Evolutionary conservation across 345 rosid genomes (phyloP), one percentile per base, ranked within the genome.

Genomic region (Euphorbia tirucalli): DNA sequence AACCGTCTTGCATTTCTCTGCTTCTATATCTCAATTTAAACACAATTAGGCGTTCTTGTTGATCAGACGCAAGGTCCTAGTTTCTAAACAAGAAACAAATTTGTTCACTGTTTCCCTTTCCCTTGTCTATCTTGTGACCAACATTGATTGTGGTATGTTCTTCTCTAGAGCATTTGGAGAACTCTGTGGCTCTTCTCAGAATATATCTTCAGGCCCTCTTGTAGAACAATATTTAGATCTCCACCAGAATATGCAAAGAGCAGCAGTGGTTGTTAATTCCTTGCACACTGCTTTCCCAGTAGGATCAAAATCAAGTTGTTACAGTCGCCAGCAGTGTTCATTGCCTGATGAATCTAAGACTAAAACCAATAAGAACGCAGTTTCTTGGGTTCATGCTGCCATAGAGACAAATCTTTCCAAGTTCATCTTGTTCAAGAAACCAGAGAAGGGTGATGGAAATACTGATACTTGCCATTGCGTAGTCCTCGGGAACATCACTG

Each of bases 351-450:
- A n/a, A n/a, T n/a, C n/a, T n/a, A n/a, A n/a, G n/a, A n/a, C n/a
- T n/a, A n/a, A n/a, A n/a, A n/a, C n/a, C n/a, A n/a, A 54, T 10
- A 73, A 32, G 46, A 75, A 75, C 57, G 89, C 85, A 49, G 31
- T 52, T 39, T 81, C 78, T 14, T 85, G 88, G 88, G 82, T 79
- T 66, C 81, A 77, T 64, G 78, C 82, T 75, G 83, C 86, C 7
- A 70, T 81, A 43, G 73, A 75, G 73, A 77, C 86, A 4, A 64
- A 72, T 52, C 70, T 83, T 35, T 77, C 82, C 30, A 81, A 75
- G 1, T 85, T 85, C 72, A 79, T 74, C 70, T 59, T 85, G 71
- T 74, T 78, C 68, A 72, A 74, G 74, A 77, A 81, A 62, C 62
- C 67, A 24, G 71, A 44, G 71, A 75, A 68, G 46, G 32, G 68